Evolutionary conservation across 2,329 filamentous ascomycete genomes (phyloP), one percentile per base, ranked within the genome.

Genomic region (Fusarium hainanense): DNA sequence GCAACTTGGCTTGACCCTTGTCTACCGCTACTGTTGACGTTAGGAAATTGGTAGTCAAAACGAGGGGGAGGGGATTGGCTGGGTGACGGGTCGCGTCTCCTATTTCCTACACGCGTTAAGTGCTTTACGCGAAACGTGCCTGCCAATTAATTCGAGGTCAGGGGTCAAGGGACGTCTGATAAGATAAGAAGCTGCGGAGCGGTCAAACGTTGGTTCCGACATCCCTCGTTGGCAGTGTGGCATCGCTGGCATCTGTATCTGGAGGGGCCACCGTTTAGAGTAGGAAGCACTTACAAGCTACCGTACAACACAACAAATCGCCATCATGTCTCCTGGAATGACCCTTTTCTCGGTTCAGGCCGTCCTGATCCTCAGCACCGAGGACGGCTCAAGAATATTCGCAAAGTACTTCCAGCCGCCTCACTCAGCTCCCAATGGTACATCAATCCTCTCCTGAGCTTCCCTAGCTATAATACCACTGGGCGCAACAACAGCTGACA

Each of bases 301-400:
- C 56, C 68, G 59, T 62, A 63, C 60, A 63, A 27, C 56, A 43
- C 52, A 66, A 62, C 52, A 52, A 65, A 66, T 58, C 59, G 60
- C 70, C 75, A 77, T 55, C 68, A 93, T 94, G 92, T 88, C 90
- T 73, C 90, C 90, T 69, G 88, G 89, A 82, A 89, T 93, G 83
- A 91, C 90, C 69, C 87, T 94, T 46, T 91, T 92, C 84, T 89
- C 90, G 76, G 87, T 94, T 77, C 91, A 92, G 80, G 92, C 92
- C 77, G 87, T 94, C 79, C 86, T 93, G 73, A 89, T 94, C 75
- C 90, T 94, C 79, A 89, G 91, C 77, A 90, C 91, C 66, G 93
- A 97, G 82, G 95, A 98, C 81, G 93, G 93, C 78, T 92, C 92
- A 66, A 90, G 95, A 80, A 93, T 98, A 83, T 93, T 97, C 80